Evolutionary conservation across 176 grass and related monocot species (phyloP), one percentile per base, ranked within the genome.

Genomic region (Aegilops tauschii): DNA sequence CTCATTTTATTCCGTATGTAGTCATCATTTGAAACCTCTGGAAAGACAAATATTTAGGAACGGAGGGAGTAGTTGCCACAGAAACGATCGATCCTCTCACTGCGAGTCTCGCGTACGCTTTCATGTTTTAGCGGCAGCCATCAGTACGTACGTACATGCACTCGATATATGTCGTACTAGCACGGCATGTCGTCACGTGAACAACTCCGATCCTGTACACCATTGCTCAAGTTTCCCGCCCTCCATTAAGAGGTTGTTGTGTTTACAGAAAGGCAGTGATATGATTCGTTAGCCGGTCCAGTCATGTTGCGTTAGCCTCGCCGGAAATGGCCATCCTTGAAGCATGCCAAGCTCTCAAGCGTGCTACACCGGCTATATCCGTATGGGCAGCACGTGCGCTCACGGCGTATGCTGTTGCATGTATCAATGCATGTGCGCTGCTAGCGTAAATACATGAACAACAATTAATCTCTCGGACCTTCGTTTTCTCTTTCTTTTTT

Each of bases 311-410:
- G 17, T n/a, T 39, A 16, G 29, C 58, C 62, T 93, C 54, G 32
- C 86, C 72, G 36, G 58, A 80, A 84, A 81, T 61, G 84, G 50
- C 14, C 76, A 90, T 40, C 34, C 49, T 42, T 65, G 80, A 83
- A 79, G 81, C 47, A 83, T 80, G 23, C 61, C 45, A 59, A 64
- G 11, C 6, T 31, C 20, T 62, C 17, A 44, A 74, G 23, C 69
- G 54, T 74, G 69, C 82, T 74, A 16, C 27, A 10, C 21, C 36
- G 58, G 21, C 54, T 44, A 54, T 31, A 31, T 58, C 52, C 18
- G 52, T 58, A 14, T 29, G 80, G 31, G 21, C n/a, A 21, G 25
- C 42, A 40, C 35, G n/a, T 74, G 54, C 0, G 21, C 23, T 0
- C 6, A 25, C 34, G 25, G 39, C 37, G 31, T 35, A 1, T 70